Evolutionary conservation across 805 yeast genomes (phyloP).

Genomic region (Candida methanosorbosa): DNA sequence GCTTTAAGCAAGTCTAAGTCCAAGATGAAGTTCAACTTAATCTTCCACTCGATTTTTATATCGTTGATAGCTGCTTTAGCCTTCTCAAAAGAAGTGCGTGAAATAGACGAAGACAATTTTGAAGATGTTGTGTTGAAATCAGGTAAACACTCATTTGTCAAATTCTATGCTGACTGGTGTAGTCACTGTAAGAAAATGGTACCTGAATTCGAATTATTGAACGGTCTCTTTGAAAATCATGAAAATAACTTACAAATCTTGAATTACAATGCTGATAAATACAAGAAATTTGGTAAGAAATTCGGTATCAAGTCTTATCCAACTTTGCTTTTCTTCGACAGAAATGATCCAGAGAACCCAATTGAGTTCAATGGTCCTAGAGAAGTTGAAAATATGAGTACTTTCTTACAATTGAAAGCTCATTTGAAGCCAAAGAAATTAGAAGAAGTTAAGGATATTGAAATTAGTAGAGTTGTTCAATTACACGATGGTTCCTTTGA

Average conservation of each 20-base stretch:
- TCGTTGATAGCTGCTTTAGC: no score
- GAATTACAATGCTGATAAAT: slow-evolving; percentile 53
- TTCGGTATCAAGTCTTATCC: slow-evolving; percentile 61
- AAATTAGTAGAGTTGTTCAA: slow-evolving; percentile 15
- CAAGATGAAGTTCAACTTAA: no score
- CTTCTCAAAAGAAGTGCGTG: background rate
- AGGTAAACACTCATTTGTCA: slow-evolving; percentile 66
- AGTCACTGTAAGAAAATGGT: slow-evolving; percentile 52
- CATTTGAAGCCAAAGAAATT: slow-evolving; percentile 20
- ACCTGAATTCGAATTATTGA: slow-evolving; percentile 46
- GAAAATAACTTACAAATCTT: slow-evolving; percentile 35
- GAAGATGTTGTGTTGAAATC: slow-evolving; percentile 48
- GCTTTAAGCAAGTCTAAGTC: no score
- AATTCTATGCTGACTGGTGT: slow-evolving; percentile 72
- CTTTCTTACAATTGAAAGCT: slow-evolving; percentile 33
- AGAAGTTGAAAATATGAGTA: slow-evolving; percentile 38
- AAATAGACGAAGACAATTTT: slow-evolving; percentile 34
- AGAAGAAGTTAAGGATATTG: slow-evolving; percentile 3
- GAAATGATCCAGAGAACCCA: slow-evolving; percentile 38
- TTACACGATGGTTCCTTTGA: slow-evolving; percentile 21
- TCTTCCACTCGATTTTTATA: no score
- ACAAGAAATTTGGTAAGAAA: slow-evolving; percentile 39
- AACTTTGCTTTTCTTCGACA: slow-evolving; percentile 46
- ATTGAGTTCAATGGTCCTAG: slow-evolving; percentile 49
- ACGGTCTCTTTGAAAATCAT: slow-evolving; percentile 24